Base-by-base conservation (phyloP, 2,329 filamentous ascomycete species). In the Arthrobotrys entomopaga region DNA sequence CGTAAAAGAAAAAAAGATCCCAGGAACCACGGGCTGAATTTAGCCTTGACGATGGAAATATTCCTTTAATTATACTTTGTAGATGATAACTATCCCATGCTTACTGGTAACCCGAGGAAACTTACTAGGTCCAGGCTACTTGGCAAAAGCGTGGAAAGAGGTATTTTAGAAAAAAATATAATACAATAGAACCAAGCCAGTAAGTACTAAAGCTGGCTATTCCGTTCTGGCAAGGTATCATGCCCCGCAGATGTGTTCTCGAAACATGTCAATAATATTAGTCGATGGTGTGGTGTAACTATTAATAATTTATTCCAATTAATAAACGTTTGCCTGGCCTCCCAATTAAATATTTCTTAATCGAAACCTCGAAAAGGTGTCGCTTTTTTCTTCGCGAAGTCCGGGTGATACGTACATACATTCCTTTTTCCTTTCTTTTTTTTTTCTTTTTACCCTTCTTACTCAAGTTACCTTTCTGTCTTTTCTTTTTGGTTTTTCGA, bases 11-110 rank as follows among this genome's bases (percentile, higher is more conserved):
- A 50, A n/a, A 50, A 3, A 54, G 38, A 65, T 42, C 43, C 53
- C 67, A 65, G 67, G 57, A 57, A 67, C 63, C 38, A 29, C 26
- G 46, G 46, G n/a, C 58, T 40, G 11, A 22, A 53, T 74, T 74
- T 74, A 67, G 70, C 70, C 70, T 66, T 29, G 52, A 73, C 57
- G 69, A 73, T 73, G 50, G 61, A 34, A 66, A 73, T 73, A 63
- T 73, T 73, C 69, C 61, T 67, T 67, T 29, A 61, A 63, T 52
- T 57, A 66, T 61, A 54, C 29, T 34, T 34, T 10, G 29, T 34
- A 5, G 56, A 49, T 24, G 48, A 34, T 65, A 7, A 38, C 40
- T 40, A 48, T 38, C 48, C 56, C 59, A 29, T 49, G 10, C n/a
- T 34, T 3, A 34, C 29, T 29, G 53, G 24, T 53, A 15, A 24